phyloP scores from a whole-genome alignment of 1,284 basidiomycete species.

The Rhodotorula mucilaginosa region DNA sequence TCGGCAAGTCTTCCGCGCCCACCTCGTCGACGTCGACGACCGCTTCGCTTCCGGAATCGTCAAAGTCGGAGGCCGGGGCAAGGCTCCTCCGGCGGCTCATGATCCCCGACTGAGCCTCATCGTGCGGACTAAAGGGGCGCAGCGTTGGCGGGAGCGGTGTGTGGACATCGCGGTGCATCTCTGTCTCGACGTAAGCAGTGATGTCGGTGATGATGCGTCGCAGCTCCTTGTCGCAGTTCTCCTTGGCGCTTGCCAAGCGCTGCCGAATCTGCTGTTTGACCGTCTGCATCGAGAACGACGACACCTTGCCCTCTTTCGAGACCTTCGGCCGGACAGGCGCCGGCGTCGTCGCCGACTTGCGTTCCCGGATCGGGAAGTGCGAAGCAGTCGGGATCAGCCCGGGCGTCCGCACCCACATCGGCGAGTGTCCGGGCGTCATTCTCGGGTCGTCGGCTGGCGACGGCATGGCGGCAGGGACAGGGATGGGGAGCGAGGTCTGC shows the following conservation, averaged over 20 bases:
- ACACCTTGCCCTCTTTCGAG: slow-evolving; percentile 4
- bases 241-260: slow-evolving; percentile 88
- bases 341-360: slow-evolving; percentile 1
- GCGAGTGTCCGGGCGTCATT: slow-evolving; percentile 38
- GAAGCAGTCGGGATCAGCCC: slow-evolving; percentile 38
- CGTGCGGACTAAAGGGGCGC: slow-evolving; percentile 24
- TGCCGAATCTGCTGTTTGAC: slow-evolving; percentile 90
- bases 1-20: slow-evolving; percentile 17
- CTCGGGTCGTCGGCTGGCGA: slow-evolving; percentile 24
- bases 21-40: slow-evolving; percentile 22
- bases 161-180: slow-evolving; percentile 56
- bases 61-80: slow-evolving; percentile 15
- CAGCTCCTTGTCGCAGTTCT: slow-evolving; percentile 89
- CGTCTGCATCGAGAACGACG: slow-evolving; percentile 56
- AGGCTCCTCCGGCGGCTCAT: slow-evolving; percentile 7
- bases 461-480: not conserved
- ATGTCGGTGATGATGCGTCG: slow-evolving; percentile 87
- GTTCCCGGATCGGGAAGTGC: slow-evolving; percentile 18
- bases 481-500: slow-evolving; percentile 17
- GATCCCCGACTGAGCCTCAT: not conserved
- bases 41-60: slow-evolving; percentile 39
- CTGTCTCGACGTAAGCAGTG: slow-evolving; percentile 88
- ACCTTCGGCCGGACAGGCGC: slow-evolving; percentile 2
- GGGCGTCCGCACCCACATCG: slow-evolving; percentile 43
- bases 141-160: slow-evolving; percentile 44